A percentile compares a stretch with the other conserved stretches of the same genome.
Evolutionary conservation across 139 green algal genomes (phyloP).

Genomic region (Coccomyxa sp.): DNA sequence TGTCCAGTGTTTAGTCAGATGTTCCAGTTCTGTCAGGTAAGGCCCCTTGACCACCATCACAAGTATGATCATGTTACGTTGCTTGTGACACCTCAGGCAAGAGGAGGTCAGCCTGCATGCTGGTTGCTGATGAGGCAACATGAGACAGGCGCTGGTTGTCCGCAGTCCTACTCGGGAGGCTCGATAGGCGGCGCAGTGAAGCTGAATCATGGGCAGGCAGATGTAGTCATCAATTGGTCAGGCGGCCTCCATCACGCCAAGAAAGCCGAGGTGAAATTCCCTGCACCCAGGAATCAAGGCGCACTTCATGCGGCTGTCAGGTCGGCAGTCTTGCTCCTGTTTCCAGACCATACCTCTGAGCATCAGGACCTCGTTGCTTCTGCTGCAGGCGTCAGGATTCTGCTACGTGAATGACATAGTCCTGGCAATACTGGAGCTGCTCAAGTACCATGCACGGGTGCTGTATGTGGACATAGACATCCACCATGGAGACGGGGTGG

Average conservation of each 20-base stretch:
- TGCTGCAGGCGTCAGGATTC: constrained; percentile 87
- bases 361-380: no score
- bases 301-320: no score
- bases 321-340: no score
- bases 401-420: constrained; percentile 99
- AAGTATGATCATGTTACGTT: background rate
- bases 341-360: no score
- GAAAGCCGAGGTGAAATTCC: constrained; percentile 63
- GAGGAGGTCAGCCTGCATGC: background rate
- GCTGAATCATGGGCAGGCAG: constrained; percentile 82
- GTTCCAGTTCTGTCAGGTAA: constrained; percentile 91
- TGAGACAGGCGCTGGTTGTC: no score
- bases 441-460: constrained; percentile 77
- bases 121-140: background rate
- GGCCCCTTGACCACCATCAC: background rate
- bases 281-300: no score
- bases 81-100: background rate
- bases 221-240: constrained; percentile 96
- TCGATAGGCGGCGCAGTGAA: constrained; percentile 85
- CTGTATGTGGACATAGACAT: constrained; percentile 87
- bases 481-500: constrained; percentile 83
- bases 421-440: constrained; percentile 92
- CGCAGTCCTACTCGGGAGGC: constrained; percentile 76
- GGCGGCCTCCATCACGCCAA: constrained; percentile 97
- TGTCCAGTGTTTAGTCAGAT: constrained; percentile 97